Conservation (phyloP, 768 basidiomycete genomes). For the Pisolithus sp. region DNA sequence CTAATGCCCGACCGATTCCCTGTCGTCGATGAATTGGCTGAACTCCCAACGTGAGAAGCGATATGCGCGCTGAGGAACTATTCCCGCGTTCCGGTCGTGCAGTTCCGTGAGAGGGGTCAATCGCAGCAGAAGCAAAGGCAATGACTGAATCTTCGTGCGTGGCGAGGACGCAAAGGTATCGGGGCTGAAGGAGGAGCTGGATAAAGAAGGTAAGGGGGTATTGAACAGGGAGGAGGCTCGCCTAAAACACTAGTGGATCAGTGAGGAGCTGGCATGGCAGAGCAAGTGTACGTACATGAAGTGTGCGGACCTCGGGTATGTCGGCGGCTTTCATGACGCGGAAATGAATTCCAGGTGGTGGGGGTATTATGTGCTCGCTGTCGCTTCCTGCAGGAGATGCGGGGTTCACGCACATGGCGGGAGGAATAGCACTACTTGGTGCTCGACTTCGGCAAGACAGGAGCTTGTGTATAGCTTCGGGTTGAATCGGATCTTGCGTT, state of each 20-base stretch:
- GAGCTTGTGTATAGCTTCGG: neutral
- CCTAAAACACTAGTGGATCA: slow-evolving; percentile 7
- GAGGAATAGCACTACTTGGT: neutral
- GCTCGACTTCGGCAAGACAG: neutral
- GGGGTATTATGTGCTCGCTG: neutral
- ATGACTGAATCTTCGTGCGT: slow-evolving; percentile 14
- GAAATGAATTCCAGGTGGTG: slow-evolving; percentile 8
- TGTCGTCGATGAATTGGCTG: slow-evolving; percentile 20
- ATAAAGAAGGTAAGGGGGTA: slow-evolving; percentile 28
- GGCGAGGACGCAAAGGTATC: slow-evolving; percentile 25
- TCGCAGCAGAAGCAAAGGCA: slow-evolving; percentile 25
- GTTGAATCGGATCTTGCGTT: neutral
- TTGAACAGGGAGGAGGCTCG: slow-evolving; percentile 18
- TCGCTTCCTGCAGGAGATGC: neutral
- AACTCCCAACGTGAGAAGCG: slow-evolving; percentile 27
- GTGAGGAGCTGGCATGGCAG: neutral
- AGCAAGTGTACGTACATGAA: slow-evolving; percentile 16
- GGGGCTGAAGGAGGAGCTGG: slow-evolving; percentile 24
- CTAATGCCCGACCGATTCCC: slow-evolving; percentile 25
- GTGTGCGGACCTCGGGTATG: slow-evolving; percentile 18
- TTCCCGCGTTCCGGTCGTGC: slow-evolving; percentile 1
- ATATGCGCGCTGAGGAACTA: slow-evolving; percentile 10
- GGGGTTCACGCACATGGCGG: neutral
- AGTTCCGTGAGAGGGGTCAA: slow-evolving; percentile 1
- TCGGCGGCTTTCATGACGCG: slow-evolving; percentile 26